A percentile compares a stretch with the other conserved stretches of the same genome.
Evolutionary conservation across 2,329 filamentous ascomycete genomes (phyloP).

Genomic region (Didymella segeticola): DNA sequence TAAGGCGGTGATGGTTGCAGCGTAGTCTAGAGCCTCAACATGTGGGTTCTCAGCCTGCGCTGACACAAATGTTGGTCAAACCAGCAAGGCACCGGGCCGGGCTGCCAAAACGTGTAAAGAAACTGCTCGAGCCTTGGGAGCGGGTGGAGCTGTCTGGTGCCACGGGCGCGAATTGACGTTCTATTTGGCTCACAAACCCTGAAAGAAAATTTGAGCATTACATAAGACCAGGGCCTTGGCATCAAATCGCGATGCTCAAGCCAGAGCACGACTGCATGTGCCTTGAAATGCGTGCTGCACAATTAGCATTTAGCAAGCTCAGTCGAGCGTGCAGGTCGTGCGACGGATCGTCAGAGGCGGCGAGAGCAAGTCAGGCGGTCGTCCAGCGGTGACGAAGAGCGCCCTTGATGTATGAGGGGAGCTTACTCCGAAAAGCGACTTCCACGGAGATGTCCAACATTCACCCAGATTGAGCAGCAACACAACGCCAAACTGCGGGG

Average conservation of each 20-base stretch:
- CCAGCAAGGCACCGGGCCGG: constrained; percentile 25
- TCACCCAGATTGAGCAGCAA: constrained; percentile 21
- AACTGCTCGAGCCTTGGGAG: constrained; percentile 29
- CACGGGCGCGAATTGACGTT: constrained; percentile 23
- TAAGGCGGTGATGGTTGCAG: constrained; percentile 20
- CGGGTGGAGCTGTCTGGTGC: constrained; percentile 33
- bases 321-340: constrained; percentile 2
- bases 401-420: constrained; percentile 18
- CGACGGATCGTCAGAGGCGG: constrained; percentile 1
- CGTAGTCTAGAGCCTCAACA: constrained; percentile 40
- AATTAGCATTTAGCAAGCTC: constrained; percentile 27
- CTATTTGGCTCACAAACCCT: constrained; percentile 26
- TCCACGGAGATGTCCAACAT: constrained; percentile 43
- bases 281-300: constrained; percentile 26
- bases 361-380: constrained; percentile 17
- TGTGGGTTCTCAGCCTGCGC: constrained; percentile 28
- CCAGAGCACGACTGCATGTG: constrained; percentile 20
- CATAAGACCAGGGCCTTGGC: constrained; percentile 41
- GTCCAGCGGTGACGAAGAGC: constrained; percentile 11
- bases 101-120: constrained; percentile 31
- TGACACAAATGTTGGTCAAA: constrained; percentile 26
- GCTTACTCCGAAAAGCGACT: constrained; percentile 11
- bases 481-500: constrained; percentile 40
- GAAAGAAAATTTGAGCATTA: constrained; percentile 42
- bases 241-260: constrained; percentile 23